These are phyloP conservation scores for Lipomyces starkeyi DNA, from an alignment of 805 yeast species.

Conservation along the genomic window DNA sequence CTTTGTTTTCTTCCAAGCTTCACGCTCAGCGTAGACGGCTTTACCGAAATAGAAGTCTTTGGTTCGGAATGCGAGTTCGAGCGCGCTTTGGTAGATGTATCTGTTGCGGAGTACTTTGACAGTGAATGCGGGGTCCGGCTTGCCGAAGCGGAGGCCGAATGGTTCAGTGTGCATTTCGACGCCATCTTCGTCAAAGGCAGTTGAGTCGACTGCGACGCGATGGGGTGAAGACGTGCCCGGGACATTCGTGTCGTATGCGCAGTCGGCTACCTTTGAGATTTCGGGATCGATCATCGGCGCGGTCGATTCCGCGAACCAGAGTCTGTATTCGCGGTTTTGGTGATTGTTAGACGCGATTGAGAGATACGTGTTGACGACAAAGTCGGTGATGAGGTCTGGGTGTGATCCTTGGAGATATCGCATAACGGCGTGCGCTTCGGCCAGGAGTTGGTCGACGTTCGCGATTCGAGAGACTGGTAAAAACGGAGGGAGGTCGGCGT, in stretches of 20 bases:
- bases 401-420: conserved; percentile 54
- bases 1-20: conserved; percentile 64
- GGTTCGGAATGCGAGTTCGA: conserved; percentile 68
- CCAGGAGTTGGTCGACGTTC: conserved; percentile 55
- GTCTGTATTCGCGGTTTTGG: conserved; percentile 39
- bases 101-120: conserved; percentile 53
- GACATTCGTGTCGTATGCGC: conserved; percentile 31
- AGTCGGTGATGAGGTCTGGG: conserved; percentile 53
- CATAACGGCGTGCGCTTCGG: conserved; percentile 83
- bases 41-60: conserved; percentile 65
- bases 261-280: conserved; percentile 48
- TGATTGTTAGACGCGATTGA: conserved; percentile 67
- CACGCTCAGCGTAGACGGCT: conserved; percentile 78
- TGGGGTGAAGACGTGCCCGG: conserved; percentile 6
- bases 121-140: conserved; percentile 17
- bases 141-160: background rate
- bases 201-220: background rate
- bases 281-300: conserved; percentile 48
- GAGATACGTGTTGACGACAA: conserved; percentile 59
- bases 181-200: background rate
- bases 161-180: background rate
- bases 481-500: conserved; percentile 61
- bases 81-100: conserved; percentile 62
- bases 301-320: conserved; percentile 50
- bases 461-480: conserved; percentile 61